phyloP scores from a whole-genome alignment of 495 filamentous ascomycete species.

The Penicillium cinerascens region DNA sequence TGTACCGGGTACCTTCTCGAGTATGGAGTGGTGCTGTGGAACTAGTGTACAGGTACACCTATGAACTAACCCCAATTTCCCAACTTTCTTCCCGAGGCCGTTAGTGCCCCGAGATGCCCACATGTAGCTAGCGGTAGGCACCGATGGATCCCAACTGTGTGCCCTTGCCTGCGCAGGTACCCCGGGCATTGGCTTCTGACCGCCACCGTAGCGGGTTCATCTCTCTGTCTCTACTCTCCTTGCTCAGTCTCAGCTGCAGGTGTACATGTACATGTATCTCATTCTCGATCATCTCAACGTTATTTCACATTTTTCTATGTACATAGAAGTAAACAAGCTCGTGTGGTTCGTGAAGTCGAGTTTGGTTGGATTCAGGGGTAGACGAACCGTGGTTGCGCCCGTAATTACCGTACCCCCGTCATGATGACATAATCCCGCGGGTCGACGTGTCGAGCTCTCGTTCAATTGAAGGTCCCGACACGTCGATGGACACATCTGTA shows the following conservation, averaged over 20 bases:
- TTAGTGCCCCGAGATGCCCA: not conserved
- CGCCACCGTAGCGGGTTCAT: not conserved
- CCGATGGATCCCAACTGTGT: not conserved
- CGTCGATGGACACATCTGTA: not conserved
- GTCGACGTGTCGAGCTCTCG: not conserved
- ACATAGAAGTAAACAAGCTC: slow-evolving; percentile 22
- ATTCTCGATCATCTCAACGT: not conserved
- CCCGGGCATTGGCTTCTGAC: slow-evolving; percentile 9
- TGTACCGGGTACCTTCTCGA: not conserved
- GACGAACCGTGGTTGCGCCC: slow-evolving; percentile 33
- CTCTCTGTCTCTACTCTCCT: not conserved
- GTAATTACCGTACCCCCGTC: not conserved
- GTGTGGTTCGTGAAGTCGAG: slow-evolving; percentile 15
- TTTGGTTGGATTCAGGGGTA: slow-evolving; percentile 26
- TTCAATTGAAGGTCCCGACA: not conserved
- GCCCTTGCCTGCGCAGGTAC: slow-evolving; percentile 18
- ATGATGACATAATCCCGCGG: slow-evolving; percentile 3
- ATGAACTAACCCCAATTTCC: not conserved
- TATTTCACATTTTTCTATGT: not conserved
- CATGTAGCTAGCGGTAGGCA: slow-evolving; percentile 7
- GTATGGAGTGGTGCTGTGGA: not conserved
- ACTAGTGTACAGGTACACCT: not conserved
- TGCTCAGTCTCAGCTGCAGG: slow-evolving; percentile 5
- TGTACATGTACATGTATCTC: not conserved
- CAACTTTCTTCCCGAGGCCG: not conserved